These are phyloP conservation scores for Rosa rugosa DNA, from an alignment of 306 rosid species.

Conservation along the genomic window DNA sequence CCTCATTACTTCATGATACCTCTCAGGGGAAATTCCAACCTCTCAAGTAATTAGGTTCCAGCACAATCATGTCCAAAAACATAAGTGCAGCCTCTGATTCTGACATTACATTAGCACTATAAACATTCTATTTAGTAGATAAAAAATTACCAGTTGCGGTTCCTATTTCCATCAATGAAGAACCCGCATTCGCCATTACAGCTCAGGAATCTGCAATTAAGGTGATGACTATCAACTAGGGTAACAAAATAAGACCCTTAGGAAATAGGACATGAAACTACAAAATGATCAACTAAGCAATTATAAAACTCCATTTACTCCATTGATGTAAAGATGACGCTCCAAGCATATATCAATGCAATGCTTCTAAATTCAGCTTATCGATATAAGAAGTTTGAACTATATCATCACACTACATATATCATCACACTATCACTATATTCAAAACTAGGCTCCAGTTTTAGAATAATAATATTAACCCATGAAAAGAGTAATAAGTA, in stretches of 20 bases:
- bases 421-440: too few relatives aligned
- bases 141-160: slow-evolving; percentile 69
- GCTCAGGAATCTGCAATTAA: slow-evolving; percentile 76
- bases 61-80: neutral
- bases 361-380: neutral
- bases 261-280: neutral
- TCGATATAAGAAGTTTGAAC: neutral
- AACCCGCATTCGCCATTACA: slow-evolving; percentile 94
- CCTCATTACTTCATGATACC: slow-evolving; percentile 72
- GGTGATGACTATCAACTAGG: slow-evolving; percentile 10
- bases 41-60: slow-evolving; percentile 1
- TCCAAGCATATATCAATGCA: neutral
- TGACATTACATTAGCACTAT: neutral
- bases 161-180: slow-evolving; percentile 92
- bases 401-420: too few relatives aligned
- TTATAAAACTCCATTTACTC: neutral
- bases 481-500: too few relatives aligned
- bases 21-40: slow-evolving; percentile 75
- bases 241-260: neutral
- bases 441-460: too few relatives aligned
- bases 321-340: neutral
- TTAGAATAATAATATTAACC: too few relatives aligned
- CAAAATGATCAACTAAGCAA: neutral
- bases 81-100: neutral
- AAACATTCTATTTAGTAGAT: slow-evolving; percentile 17